phyloP scores from a whole-genome alignment of 768 basidiomycete species.

The Leccinum obscurum region DNA sequence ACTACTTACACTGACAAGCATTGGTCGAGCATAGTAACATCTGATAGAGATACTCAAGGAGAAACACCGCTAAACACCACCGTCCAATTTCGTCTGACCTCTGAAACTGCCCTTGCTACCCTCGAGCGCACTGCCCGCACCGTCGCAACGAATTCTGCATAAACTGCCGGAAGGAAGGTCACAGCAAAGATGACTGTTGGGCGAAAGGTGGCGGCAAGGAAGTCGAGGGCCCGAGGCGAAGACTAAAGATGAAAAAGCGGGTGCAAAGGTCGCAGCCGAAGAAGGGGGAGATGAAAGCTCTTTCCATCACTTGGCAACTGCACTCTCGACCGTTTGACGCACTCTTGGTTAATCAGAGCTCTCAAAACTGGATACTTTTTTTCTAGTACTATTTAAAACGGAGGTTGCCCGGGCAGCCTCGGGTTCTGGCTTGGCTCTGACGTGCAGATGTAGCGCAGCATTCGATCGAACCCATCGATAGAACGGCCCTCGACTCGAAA shows the following conservation, averaged over 20 bases:
- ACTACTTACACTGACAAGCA: background rate
- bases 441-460: background rate
- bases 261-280: background rate
- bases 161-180: background rate
- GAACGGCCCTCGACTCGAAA: background rate
- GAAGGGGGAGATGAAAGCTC: background rate
- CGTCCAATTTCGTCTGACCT: no score
- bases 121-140: background rate
- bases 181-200: background rate
- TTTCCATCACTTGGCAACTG: no score
- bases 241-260: background rate
- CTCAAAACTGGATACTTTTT: no score
- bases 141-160: background rate
- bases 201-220: background rate
- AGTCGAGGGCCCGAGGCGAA: background rate
- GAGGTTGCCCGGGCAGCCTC: no score
- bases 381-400: no score
- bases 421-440: no score
- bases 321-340: no score
- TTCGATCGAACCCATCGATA: background rate
- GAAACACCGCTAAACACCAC: background rate
- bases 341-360: no score
- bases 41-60: no score
- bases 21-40: background rate
- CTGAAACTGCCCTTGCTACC: background rate